Percentiles rank a stretch among this genome's conserved stretches.
Conservation (phyloP, 805 yeast species). For the Saccharomycopsis sp. region DNA sequence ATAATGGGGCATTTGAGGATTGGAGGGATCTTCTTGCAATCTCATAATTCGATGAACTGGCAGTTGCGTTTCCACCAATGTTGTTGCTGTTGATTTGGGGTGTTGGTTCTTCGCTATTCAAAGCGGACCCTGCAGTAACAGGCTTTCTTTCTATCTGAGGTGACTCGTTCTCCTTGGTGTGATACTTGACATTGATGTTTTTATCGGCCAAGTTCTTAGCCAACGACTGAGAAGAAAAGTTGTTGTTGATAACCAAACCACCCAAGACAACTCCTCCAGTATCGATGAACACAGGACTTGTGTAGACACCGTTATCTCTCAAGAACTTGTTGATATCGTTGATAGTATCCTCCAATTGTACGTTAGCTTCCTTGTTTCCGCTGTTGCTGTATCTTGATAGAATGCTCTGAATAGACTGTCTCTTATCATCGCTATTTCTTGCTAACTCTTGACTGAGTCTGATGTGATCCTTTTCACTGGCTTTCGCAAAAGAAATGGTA, state of each 20-base stretch:
- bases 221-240: slow-evolving; percentile 15
- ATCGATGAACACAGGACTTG: slow-evolving; percentile 17
- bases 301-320: slow-evolving; percentile 20
- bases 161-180: background rate
- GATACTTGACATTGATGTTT: slow-evolving; percentile 4
- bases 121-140: background rate
- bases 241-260: slow-evolving; percentile 14
- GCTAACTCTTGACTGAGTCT: background rate
- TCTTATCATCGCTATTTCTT: background rate
- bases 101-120: background rate
- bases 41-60: slow-evolving; percentile 16
- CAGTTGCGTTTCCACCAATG: slow-evolving; percentile 5
- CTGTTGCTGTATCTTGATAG: background rate
- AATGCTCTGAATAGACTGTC: slow-evolving; percentile 2
- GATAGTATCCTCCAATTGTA: slow-evolving; percentile 17
- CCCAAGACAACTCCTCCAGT: slow-evolving; percentile 17
- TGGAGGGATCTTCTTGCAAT: slow-evolving; percentile 10
- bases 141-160: background rate
- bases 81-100: background rate
- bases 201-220: slow-evolving; percentile 12
- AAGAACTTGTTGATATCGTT: slow-evolving; percentile 19
- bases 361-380: slow-evolving; percentile 6
- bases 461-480: background rate
- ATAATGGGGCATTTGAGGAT: background rate
- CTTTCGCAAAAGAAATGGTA: slow-evolving; percentile 1